These are phyloP conservation scores for Syncephalis fuscata DNA, from an alignment of 371 early-diverging fungal species.

Conservation along the genomic window DNA sequence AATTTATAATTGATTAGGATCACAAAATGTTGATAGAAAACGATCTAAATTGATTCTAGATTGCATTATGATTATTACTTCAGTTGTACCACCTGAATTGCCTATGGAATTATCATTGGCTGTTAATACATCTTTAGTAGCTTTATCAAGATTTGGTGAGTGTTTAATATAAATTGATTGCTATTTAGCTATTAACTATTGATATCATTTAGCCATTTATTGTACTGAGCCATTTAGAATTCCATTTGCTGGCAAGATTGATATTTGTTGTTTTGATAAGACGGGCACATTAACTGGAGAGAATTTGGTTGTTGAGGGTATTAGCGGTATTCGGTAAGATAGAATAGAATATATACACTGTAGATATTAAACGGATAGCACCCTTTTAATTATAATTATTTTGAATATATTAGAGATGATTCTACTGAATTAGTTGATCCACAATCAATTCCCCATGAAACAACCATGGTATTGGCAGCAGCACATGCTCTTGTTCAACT, in stretches of 20 bases:
- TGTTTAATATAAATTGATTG: neutral
- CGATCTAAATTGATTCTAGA: slow-evolving; percentile 88
- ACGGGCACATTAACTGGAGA: slow-evolving; percentile 99
- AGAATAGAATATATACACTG: too few relatives aligned
- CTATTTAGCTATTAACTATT: too few relatives aligned
- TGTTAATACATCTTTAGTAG: slow-evolving; percentile 94
- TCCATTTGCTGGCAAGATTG: slow-evolving; percentile 97
- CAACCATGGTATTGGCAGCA: slow-evolving; percentile 69
- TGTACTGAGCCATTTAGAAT: slow-evolving; percentile 99
- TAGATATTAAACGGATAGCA: too few relatives aligned
- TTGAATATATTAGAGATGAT: slow-evolving; percentile 15
- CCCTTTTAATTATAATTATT: slow-evolving; percentile 6
- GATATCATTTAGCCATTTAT: slow-evolving; percentile 66
- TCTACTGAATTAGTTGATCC: slow-evolving; percentile 32
- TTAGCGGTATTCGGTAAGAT: slow-evolving; percentile 44
- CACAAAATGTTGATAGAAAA: slow-evolving; percentile 59
- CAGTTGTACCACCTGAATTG: slow-evolving; percentile 98
- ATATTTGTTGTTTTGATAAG: slow-evolving; percentile 99
- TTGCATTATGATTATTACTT: slow-evolving; percentile 97
- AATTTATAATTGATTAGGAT: slow-evolving; percentile 9
- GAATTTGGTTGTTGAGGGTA: slow-evolving; percentile 87
- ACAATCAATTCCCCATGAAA: slow-evolving; percentile 33
- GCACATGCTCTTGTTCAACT: slow-evolving; percentile 90
- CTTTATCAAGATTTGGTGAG: slow-evolving; percentile 44
- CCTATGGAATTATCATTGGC: slow-evolving; percentile 99